Percentiles rank a stretch among this genome's conserved stretches.
Conservation (phyloP, 148 eudicot species). For the Tetragonia tetragonoides region DNA sequence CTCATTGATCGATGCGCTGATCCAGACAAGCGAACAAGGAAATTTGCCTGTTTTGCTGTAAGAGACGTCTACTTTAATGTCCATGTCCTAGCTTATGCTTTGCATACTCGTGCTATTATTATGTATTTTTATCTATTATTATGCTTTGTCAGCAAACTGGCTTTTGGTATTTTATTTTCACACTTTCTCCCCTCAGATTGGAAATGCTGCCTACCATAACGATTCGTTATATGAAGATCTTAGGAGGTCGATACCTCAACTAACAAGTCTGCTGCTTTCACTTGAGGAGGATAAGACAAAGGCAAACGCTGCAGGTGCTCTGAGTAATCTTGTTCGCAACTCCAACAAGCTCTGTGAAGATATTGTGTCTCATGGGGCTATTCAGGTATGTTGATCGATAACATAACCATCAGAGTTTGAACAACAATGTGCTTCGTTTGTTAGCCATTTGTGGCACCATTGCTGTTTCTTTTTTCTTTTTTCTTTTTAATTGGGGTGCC, state of each 20-base stretch:
- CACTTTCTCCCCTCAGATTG: constrained; percentile 46
- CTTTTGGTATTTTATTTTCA: no score
- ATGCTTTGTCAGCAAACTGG: no score
- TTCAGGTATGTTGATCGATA: constrained; percentile 54
- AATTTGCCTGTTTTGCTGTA: constrained; percentile 98
- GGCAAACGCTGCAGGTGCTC: constrained; percentile 97
- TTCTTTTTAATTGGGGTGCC: not conserved
- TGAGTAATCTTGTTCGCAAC: constrained; percentile 94
- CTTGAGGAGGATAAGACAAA: constrained; percentile 92
- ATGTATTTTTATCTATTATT: not conserved
- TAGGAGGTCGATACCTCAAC: constrained; percentile 77
- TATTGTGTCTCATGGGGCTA: constrained; percentile 82
- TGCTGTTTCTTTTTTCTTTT: not conserved
- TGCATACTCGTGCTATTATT: not conserved
- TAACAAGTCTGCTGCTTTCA: constrained; percentile 66
- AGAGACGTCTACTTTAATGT: constrained; percentile 23
- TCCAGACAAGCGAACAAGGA: constrained; percentile 82
- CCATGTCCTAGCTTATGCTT: not conserved
- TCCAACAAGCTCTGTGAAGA: constrained; percentile 87
- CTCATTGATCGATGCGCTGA: constrained; percentile 87
- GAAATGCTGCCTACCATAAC: constrained; percentile 94
- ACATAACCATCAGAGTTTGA: not conserved
- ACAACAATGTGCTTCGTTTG: not conserved
- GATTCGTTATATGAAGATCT: constrained; percentile 79
- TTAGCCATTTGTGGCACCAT: not conserved